A percentile compares a stretch with the other conserved stretches of the same genome.
These are phyloP conservation scores for Chalciporus chontae DNA, from an alignment of 768 basidiomycete species.

Conservation along the genomic window DNA sequence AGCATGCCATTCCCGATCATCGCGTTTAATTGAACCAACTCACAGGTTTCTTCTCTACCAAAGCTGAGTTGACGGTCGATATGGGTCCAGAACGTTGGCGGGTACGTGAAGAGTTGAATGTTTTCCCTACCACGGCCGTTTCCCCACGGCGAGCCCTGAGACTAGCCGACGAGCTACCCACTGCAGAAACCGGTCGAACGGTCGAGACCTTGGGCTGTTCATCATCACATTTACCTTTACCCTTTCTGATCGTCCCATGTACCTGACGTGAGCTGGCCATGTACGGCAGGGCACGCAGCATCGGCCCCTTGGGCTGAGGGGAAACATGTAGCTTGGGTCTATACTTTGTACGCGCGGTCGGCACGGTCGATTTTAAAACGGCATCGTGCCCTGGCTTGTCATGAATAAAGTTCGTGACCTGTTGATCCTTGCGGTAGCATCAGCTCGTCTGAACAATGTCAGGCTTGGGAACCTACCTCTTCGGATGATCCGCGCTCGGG, in stretches of 20 bases:
- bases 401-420: constrained; percentile 1
- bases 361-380: constrained; percentile 13
- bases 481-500: constrained; percentile 16
- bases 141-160: constrained; percentile 1
- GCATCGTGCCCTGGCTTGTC: constrained; percentile 1
- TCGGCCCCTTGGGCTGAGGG: constrained; percentile 16
- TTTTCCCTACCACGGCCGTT: neutral
- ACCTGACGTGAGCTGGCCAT: constrained; percentile 12
- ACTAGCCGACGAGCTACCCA: constrained; percentile 4
- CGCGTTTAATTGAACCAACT: constrained; percentile 25
- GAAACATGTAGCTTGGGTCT: constrained; percentile 15
- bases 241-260: constrained; percentile 6
- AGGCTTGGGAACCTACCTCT: constrained; percentile 10
- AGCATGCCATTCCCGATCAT: constrained; percentile 23
- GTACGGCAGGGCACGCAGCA: constrained; percentile 18
- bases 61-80: constrained; percentile 22
- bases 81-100: constrained; percentile 14
- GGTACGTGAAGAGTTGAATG: neutral
- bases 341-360: constrained; percentile 30
- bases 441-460: neutral
- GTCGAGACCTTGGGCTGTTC: constrained; percentile 4
- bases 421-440: constrained; percentile 1
- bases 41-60: constrained; percentile 31
- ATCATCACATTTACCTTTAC: constrained; percentile 11
- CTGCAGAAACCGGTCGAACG: neutral